Base-by-base conservation (phyloP, 2,329 filamentous ascomycete species). In the Colletotrichum lindemuthianum region DNA sequence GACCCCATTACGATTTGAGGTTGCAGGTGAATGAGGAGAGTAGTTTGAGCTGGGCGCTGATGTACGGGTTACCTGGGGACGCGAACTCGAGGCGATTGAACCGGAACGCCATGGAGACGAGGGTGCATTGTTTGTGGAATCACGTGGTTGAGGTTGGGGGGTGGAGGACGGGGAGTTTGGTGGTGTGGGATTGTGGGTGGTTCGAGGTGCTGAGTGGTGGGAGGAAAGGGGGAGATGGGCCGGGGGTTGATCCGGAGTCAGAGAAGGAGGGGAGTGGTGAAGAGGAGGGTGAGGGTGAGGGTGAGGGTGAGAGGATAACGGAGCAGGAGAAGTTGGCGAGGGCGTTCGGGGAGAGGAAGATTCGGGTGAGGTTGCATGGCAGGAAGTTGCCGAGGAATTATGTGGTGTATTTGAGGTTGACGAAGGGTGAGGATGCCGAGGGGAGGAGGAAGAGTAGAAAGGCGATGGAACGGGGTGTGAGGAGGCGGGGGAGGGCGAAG, bases 21-120 rank as follows among this genome's bases (percentile, higher is more conserved):
- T 78, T 92, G 15, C 89, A 92, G 73, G 89, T 92, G 72, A 92
- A 90, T 36, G 81, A 83, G 61, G 84, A 84, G 0, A 91, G 89
- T 71, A 89, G 88, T 33, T 83, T 86, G 10, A 90, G 86, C 64
- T 92, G 81, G 82, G 86, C 87, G 0, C 81, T 89, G 68, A 88
- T 88, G 86, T 89, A 88, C 70, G 86, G 86, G 1, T 71, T 87
- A 15, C 86, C 86, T 0, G 87, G 86, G 0, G 81, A 88, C 71
- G 80, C 84, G 6, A 88, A 88, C 69, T 84, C 83, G 65, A 71
- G 71, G 45, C 76, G 81, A n/a, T 66, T 83, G 65, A 86, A 84
- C 66, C 77, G 87, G 33, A 88, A 88, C 73, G 87, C 86, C 5
- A 87, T 83, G 0, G 87, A 89, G 76, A 89, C 87, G 34, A 78